Conservation (phyloP, 345 rosid species). For the Psidium guajava region DNA sequence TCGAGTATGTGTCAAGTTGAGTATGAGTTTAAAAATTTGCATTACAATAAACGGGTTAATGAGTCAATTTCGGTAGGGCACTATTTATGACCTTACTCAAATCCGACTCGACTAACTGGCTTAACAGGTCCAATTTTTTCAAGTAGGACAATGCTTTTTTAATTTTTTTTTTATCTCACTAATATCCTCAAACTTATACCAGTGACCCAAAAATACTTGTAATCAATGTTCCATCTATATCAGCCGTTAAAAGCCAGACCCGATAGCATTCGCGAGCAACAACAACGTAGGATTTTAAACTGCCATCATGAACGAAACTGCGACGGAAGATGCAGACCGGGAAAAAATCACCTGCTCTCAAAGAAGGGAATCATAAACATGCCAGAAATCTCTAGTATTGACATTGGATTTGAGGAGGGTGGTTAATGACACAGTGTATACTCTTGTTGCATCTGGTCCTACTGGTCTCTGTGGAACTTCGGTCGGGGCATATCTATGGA, state of each 20-base stretch:
- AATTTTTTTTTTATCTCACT: neutral
- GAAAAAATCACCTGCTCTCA: neutral
- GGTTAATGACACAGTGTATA: neutral
- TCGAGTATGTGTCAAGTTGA: rapidly evolving
- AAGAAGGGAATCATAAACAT: neutral
- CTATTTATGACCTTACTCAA: too few relatives aligned
- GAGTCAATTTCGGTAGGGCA: too few relatives aligned
- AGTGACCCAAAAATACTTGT: too few relatives aligned
- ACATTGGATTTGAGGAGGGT: too few relatives aligned
- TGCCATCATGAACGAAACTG: neutral
- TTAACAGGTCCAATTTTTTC: too few relatives aligned
- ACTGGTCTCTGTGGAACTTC: neutral
- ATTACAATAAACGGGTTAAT: too few relatives aligned
- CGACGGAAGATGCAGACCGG: neutral
- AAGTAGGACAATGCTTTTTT: neutral
- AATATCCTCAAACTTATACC: too few relatives aligned
- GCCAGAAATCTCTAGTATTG: neutral
- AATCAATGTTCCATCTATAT: too few relatives aligned
- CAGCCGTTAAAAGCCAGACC: neutral
- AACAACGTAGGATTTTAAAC: neutral
- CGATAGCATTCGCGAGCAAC: too few relatives aligned
- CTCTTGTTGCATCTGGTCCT: neutral
- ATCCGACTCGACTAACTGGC: too few relatives aligned
- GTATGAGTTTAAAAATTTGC: too few relatives aligned
- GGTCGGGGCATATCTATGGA: neutral